Evolutionary conservation across 192 early-diverging fungal species (phyloP), one percentile per base, ranked within the genome.

Genomic region (Umbelopsis sp.): DNA sequence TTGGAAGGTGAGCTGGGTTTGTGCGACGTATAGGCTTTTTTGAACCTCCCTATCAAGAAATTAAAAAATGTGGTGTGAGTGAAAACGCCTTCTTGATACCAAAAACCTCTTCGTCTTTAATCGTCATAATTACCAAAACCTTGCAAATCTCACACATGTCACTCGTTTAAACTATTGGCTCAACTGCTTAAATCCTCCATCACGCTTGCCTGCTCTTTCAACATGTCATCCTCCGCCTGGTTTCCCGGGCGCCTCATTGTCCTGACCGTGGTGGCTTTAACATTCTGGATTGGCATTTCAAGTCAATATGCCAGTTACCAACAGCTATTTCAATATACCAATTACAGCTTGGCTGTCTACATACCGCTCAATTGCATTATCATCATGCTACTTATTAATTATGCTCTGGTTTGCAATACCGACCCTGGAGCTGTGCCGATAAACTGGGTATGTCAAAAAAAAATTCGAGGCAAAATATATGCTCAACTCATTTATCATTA

Each of bases 371-470:
- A 99, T 79, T 61, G 91, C 44, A 81, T 86, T 51, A 85, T 94
- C 23, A 77, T 88, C 33, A 83, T 91, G 44, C 88, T 96, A n/a
- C 91, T 87, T 79, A 83, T 91, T 81, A 96, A 97, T 82, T 99
- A 97, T 78, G 91, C 85, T 66, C 80, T 94, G 25, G 91, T 92
- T 12, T 89, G 86, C 64, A 78, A 74, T 1, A 93, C 91, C 23
- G 79, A 91, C 65, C 95, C 97, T 0, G 97, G 97, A n/a, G 70
- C 79, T 15, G 91, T 94, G 10, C 93, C 95, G 27, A 67, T 77
- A 1, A 71, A 78, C 44, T 88, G 83, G 83, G 85, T 80, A 68
- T 25, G 46, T n/a, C 7, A n/a, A 48, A 27, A 12, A n/a, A 48
- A 27, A 46, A 30, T 30, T 46, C 20, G 1, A 51, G 15, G 18